phyloP scores from a whole-genome alignment of 768 basidiomycete species.

The Rhodosporidiobolus odoratus region DNA sequence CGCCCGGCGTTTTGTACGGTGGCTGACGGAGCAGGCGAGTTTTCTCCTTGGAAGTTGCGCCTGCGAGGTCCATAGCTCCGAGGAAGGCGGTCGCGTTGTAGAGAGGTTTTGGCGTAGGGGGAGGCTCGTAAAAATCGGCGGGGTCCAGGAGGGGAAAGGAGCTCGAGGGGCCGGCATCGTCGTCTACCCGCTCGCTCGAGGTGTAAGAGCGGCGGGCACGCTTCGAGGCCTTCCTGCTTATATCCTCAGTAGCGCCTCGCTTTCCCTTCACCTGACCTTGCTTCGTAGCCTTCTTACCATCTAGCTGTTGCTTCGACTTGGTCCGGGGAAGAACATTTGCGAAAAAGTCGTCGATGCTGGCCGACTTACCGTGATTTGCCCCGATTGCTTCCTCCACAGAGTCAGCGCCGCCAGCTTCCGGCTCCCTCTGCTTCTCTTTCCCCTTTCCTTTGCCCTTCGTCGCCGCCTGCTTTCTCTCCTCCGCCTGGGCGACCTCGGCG shows the following conservation, averaged over 20 bases:
- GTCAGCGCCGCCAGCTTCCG: not conserved
- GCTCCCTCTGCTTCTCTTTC: not conserved
- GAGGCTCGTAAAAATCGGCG: not conserved
- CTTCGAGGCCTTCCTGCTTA: not conserved
- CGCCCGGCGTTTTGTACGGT: not conserved
- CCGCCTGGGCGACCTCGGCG: not conserved
- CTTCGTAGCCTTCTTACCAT: not conserved
- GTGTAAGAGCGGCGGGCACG: not conserved
- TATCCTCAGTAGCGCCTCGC: not conserved
- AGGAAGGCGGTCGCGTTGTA: slow-evolving; percentile 6
- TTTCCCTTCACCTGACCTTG: not conserved
- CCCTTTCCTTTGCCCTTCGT: not conserved
- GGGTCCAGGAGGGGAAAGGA: not conserved
- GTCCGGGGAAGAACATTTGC: not conserved
- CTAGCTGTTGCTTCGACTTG: not conserved
- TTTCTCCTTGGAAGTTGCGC: not conserved
- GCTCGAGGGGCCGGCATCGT: not conserved
- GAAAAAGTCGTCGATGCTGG: slow-evolving; percentile 4
- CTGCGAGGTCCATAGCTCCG: not conserved
- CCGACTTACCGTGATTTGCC: not conserved
- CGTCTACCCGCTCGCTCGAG: not conserved
- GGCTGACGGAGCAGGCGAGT: not conserved
- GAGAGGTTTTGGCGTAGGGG: not conserved
- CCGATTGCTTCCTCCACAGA: not conserved
- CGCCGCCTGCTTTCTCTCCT: not conserved